A percentile compares a stretch with the other conserved stretches of the same genome.
phyloP scores from a whole-genome alignment of 2,329 filamentous ascomycete genomes.

The Exophiala viscosa region DNA sequence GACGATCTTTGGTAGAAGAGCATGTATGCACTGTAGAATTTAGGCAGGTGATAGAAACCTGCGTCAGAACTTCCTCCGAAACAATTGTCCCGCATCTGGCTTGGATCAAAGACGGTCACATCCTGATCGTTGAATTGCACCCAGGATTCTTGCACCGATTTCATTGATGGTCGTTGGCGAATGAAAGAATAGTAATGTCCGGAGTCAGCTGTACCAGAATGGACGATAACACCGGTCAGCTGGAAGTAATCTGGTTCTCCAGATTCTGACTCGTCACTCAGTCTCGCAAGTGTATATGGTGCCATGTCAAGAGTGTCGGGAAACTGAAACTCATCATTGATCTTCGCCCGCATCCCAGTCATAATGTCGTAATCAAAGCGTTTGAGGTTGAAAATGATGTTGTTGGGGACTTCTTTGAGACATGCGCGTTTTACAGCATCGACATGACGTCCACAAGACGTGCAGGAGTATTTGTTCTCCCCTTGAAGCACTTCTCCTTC shows the following conservation, averaged over 20 bases:
- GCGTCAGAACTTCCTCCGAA: constrained; percentile 69
- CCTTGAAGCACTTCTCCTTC: constrained; percentile 96
- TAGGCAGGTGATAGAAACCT: constrained; percentile 47
- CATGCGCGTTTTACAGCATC: constrained; percentile 92
- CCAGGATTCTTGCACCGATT: constrained; percentile 58
- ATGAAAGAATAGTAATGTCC: constrained; percentile 98
- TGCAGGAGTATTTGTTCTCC: constrained; percentile 98
- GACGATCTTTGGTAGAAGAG: constrained; percentile 87
- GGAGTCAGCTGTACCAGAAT: constrained; percentile 86
- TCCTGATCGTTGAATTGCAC: constrained; percentile 92
- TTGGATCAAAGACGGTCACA: constrained; percentile 71
- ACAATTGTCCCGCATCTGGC: constrained; percentile 68
- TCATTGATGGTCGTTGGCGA: constrained; percentile 64
- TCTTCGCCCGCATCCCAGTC: constrained; percentile 78
- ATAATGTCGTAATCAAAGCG: constrained; percentile 52
- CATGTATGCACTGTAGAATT: constrained; percentile 89
- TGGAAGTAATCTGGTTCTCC: constrained; percentile 75
- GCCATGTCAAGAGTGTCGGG: constrained; percentile 79
- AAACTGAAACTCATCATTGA: constrained; percentile 93
- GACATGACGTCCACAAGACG: constrained; percentile 80
- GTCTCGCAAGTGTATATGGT: constrained; percentile 81
- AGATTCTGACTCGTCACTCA: constrained; percentile 60
- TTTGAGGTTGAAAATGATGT: constrained; percentile 89
- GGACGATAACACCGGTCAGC: constrained; percentile 89
- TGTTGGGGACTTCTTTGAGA: constrained; percentile 86